Conservation (phyloP, 129 eudicot genomes). For the Ambrosia trifida region DNA sequence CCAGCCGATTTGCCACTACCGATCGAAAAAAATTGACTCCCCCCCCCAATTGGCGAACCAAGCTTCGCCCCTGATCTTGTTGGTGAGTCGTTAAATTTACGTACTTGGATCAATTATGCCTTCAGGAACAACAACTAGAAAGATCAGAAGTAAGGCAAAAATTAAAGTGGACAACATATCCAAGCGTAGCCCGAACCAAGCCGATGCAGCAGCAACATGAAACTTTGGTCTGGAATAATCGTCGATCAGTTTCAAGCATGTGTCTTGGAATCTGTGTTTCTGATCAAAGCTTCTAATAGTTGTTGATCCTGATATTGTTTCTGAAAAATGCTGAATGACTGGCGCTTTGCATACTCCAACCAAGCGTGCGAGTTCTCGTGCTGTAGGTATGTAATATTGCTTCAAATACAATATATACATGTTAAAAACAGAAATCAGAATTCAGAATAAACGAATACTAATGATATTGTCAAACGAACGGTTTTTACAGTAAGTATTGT, state of each 20-base stretch:
- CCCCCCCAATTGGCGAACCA: too few species aligned
- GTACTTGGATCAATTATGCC: slow-evolving; percentile 77
- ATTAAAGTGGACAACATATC: slow-evolving; percentile 66
- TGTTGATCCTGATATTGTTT: slow-evolving; percentile 82
- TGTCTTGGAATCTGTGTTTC: slow-evolving; percentile 58
- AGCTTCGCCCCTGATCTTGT: too few species aligned
- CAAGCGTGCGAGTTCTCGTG: slow-evolving; percentile 85
- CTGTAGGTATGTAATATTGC: slow-evolving; percentile 84
- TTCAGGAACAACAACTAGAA: slow-evolving; percentile 65
- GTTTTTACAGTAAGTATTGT: background rate
- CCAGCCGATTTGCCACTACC: too few species aligned
- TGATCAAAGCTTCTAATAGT: slow-evolving; percentile 94
- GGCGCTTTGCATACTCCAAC: slow-evolving; percentile 28
- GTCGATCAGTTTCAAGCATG: slow-evolving; percentile 64
- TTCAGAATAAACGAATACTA: background rate
- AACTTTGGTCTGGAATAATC: slow-evolving; percentile 72
- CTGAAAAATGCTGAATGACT: slow-evolving; percentile 91
- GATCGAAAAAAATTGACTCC: too few species aligned
- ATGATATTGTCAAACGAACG: background rate
- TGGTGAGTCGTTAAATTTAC: slow-evolving; percentile 2
- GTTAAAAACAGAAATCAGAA: slow-evolving; percentile 19
- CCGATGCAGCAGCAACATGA: slow-evolving; percentile 70
- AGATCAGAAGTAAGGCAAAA: slow-evolving; percentile 63
- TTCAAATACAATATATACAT: slow-evolving; percentile 13
- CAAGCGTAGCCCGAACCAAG: slow-evolving; percentile 80